A percentile compares a stretch with the other conserved stretches of the same genome.
Conservation (phyloP, 495 filamentous ascomycete species). For the Podospora appendiculata region DNA sequence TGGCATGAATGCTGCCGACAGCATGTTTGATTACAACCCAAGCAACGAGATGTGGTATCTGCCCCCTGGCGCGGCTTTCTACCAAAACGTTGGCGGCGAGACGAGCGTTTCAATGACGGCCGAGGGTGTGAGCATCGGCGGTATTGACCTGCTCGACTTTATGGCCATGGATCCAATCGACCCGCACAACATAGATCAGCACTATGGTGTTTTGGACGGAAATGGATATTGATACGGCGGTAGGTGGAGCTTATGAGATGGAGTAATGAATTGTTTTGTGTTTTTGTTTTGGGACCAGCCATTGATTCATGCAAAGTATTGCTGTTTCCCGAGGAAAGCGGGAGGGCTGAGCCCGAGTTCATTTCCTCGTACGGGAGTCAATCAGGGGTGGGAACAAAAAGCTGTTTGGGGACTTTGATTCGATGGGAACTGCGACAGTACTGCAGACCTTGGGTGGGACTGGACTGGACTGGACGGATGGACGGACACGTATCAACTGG, state of each 20-base stretch:
- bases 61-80: slow-evolving; percentile 45
- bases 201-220: slow-evolving; percentile 27
- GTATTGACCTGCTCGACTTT: slow-evolving; percentile 48
- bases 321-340: too few species aligned
- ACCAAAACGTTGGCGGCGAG: slow-evolving; percentile 44
- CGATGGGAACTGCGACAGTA: too few species aligned
- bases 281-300: too few species aligned
- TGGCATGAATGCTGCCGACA: slow-evolving; percentile 6
- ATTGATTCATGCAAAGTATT: too few species aligned
- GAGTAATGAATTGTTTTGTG: too few species aligned
- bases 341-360: too few species aligned
- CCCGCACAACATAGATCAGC: slow-evolving; percentile 5
- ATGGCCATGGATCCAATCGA: slow-evolving; percentile 46
- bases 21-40: slow-evolving; percentile 31
- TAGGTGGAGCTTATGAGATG: not conserved
- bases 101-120: slow-evolving; percentile 46
- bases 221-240: slow-evolving; percentile 9
- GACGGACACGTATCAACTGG: too few species aligned
- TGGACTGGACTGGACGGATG: too few species aligned
- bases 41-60: slow-evolving; percentile 51
- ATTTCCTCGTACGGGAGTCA: too few species aligned
- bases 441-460: too few species aligned
- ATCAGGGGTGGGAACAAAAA: too few species aligned
- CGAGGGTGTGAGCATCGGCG: slow-evolving; percentile 50
- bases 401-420: too few species aligned